Evolutionary conservation across 2,329 filamentous ascomycete genomes (phyloP).

Genomic region (Podosphaera xanthii): DNA sequence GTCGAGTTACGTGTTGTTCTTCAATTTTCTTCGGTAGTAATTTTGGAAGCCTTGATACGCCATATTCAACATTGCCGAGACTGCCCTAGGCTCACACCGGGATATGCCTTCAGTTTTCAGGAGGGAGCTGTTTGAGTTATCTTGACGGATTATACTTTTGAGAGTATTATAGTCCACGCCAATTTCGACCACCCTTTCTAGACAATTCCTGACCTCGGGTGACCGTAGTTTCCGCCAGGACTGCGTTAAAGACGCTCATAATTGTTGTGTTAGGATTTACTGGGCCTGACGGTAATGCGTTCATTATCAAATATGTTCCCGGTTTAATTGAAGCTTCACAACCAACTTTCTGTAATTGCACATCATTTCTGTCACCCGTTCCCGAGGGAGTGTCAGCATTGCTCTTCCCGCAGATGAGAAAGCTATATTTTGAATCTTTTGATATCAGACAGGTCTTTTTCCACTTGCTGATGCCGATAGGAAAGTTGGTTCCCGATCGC

Average conservation of each 20-base stretch:
- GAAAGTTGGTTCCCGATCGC: no score
- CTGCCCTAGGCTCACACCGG: not conserved
- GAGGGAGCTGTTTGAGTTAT: not conserved
- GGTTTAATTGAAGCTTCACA: not conserved
- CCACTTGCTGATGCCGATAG: no score
- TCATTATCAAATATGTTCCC: not conserved
- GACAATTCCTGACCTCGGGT: not conserved
- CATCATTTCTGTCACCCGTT: no score
- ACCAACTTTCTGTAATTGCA: not conserved
- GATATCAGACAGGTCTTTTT: no score
- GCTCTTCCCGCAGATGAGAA: no score
- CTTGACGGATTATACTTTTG: not conserved
- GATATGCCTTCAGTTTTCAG: not conserved
- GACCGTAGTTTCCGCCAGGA: not conserved
- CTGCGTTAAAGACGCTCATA: not conserved
- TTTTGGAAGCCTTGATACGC: not conserved
- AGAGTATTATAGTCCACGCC: not conserved
- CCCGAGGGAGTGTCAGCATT: no score
- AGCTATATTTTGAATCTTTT: no score
- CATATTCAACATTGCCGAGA: not conserved
- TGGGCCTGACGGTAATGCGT: not conserved
- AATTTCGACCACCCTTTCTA: not conserved
- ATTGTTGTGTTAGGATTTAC: not conserved
- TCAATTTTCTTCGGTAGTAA: not conserved
- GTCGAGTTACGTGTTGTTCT: not conserved